These are phyloP conservation scores for Microsporum canis DNA, from an alignment of 2,329 filamentous ascomycete species.

Conservation along the genomic window DNA sequence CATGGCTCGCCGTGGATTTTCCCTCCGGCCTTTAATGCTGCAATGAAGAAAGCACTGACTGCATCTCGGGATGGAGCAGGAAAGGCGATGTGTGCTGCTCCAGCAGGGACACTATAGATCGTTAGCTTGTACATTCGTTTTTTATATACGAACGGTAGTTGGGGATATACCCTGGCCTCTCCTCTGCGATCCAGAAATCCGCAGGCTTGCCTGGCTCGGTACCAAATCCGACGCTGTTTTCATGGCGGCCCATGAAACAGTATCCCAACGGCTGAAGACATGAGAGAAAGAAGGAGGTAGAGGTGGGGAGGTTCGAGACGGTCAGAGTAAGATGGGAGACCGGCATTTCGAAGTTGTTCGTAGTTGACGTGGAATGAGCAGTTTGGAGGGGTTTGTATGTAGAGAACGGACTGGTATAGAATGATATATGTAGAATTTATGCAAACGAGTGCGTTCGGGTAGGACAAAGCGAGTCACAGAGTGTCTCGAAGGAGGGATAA, in stretches of 20 bases:
- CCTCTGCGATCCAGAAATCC: constrained; percentile 54
- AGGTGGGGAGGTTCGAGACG: constrained; percentile 66
- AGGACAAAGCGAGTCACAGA: background rate
- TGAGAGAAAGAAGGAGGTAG: constrained; percentile 73
- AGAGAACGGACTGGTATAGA: background rate
- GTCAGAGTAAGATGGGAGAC: constrained; percentile 53
- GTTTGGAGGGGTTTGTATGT: background rate
- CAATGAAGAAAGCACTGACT: constrained; percentile 61
- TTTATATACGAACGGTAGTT: background rate
- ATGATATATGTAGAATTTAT: background rate
- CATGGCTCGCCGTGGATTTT: constrained; percentile 47
- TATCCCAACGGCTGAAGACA: constrained; percentile 69
- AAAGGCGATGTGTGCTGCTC: constrained; percentile 54
- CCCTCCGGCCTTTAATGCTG: constrained; percentile 54
- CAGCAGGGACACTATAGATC: constrained; percentile 37
- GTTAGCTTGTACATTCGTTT: background rate
- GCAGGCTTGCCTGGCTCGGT: constrained; percentile 42
- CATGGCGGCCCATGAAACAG: constrained; percentile 53
- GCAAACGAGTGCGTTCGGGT: background rate
- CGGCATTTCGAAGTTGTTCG: constrained; percentile 38
- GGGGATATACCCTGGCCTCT: constrained; percentile 42
- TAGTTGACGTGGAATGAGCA: background rate
- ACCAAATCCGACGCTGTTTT: constrained; percentile 51
- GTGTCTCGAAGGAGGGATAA: background rate
- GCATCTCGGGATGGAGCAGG: constrained; percentile 54